These are phyloP conservation scores for Quaeritorhiza haematococci DNA, from an alignment of 371 early-diverging fungal genomes.

Conservation along the genomic window DNA sequence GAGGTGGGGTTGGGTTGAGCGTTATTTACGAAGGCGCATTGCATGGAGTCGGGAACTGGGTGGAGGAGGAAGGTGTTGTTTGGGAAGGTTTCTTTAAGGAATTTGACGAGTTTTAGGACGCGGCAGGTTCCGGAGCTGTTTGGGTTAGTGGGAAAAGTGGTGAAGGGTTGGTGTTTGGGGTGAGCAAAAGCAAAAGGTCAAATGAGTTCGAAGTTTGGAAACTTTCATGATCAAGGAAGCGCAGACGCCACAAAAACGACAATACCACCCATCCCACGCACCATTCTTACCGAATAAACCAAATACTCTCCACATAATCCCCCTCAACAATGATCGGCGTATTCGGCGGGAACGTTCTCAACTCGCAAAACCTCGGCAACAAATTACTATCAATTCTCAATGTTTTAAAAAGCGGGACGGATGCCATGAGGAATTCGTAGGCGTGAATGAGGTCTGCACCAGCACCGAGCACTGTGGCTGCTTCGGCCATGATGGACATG, in stretches of 20 bases:
- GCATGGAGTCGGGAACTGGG: too few species aligned
- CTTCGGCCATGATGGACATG: conserved; percentile 9
- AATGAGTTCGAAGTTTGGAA: neutral
- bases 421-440: conserved; percentile 10
- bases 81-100: conserved; percentile 14
- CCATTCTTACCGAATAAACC: conserved; percentile 25
- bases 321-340: conserved; percentile 20
- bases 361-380: conserved; percentile 13
- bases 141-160: too few species aligned
- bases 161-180: too few species aligned
- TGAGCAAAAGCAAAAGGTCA: neutral
- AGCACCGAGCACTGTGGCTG: too few species aligned
- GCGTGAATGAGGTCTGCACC: too few species aligned
- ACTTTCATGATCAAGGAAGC: neutral
- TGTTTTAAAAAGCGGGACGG: conserved; percentile 18
- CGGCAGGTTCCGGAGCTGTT: conserved; percentile 28
- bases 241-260: too few species aligned
- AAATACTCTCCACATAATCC: conserved; percentile 16
- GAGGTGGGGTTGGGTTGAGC: too few species aligned
- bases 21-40: too few species aligned
- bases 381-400: conserved; percentile 13
- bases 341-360: conserved; percentile 17
- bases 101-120: conserved; percentile 22
- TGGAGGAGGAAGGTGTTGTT: too few species aligned
- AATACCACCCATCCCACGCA: too few species aligned